These are phyloP conservation scores for Linnemannia zychae DNA, from an alignment of 192 early-diverging fungal species.

Conservation along the genomic window DNA sequence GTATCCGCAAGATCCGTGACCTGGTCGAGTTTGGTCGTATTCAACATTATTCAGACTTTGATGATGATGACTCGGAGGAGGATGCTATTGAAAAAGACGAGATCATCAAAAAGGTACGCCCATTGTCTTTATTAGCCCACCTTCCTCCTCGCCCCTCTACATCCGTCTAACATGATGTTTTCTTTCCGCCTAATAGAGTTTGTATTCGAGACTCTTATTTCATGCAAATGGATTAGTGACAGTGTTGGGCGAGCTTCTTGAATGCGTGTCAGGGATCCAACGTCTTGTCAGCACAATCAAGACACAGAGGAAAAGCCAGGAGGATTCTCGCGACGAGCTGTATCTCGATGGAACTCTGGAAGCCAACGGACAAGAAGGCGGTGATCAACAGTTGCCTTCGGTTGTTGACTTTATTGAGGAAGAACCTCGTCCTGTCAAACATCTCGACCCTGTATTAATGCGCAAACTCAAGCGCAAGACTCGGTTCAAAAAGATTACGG, in stretches of 20 bases:
- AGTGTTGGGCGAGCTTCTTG: slow-evolving; percentile 45
- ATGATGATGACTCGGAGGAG: slow-evolving; percentile 45
- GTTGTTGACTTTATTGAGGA: slow-evolving; percentile 25
- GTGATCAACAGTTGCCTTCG: neutral
- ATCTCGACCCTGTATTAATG: slow-evolving; percentile 40
- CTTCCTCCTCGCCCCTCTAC: neutral
- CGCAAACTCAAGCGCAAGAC: slow-evolving; percentile 43
- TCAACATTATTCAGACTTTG: slow-evolving; percentile 30
- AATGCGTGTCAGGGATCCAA: slow-evolving; percentile 46
- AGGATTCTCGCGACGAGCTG: neutral
- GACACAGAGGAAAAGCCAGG: slow-evolving; percentile 13
- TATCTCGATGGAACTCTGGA: neutral
- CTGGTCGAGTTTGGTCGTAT: slow-evolving; percentile 45
- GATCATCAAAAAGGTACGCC: slow-evolving; percentile 19
- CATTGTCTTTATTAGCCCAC: neutral
- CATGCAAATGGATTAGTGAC: slow-evolving; percentile 45
- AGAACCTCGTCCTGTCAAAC: slow-evolving; percentile 39
- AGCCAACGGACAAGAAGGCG: neutral
- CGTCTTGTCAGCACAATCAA: slow-evolving; percentile 39
- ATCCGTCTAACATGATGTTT: neutral
- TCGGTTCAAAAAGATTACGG: slow-evolving; percentile 39
- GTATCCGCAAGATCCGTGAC: slow-evolving; percentile 40
- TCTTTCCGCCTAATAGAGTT: slow-evolving; percentile 11
- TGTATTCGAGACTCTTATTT: slow-evolving; percentile 28
- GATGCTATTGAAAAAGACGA: slow-evolving; percentile 36